Evolutionary conservation across 441 rosid species (phyloP).

Genomic region (Erodium moschatum): DNA sequence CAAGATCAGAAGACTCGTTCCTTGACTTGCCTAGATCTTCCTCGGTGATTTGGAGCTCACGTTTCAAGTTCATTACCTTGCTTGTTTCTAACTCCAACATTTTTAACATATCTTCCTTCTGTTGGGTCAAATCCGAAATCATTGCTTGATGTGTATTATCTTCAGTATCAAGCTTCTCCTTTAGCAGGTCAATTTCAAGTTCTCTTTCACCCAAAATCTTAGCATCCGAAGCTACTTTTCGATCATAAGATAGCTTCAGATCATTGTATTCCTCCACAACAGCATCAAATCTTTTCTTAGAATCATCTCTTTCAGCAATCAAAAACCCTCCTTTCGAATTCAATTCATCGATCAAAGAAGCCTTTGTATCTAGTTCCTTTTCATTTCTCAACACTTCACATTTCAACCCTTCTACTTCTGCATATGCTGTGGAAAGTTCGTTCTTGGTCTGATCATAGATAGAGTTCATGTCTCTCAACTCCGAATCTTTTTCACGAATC

Average conservation of each 20-base stretch:
- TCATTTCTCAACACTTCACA: constrained; percentile 33
- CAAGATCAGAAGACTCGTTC: constrained; percentile 49
- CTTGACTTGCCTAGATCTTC: constrained; percentile 43
- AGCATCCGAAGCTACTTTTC: constrained; percentile 43
- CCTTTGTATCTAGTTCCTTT: constrained; percentile 45
- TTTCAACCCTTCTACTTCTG: constrained; percentile 40
- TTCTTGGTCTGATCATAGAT: constrained; percentile 35
- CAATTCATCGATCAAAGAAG: constrained; percentile 39
- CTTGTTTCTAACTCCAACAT: constrained; percentile 40
- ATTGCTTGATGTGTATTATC: constrained; percentile 30
- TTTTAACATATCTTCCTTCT: constrained; percentile 46
- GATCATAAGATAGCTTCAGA: constrained; percentile 50
- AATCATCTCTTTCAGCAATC: constrained; percentile 44
- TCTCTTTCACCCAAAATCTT: constrained; percentile 42
- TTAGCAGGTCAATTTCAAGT: constrained; percentile 40
- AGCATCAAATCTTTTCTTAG: constrained; percentile 36
- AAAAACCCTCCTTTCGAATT: constrained; percentile 41
- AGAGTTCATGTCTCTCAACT: constrained; percentile 41
- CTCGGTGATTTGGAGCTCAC: constrained; percentile 44
- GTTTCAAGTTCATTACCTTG: constrained; percentile 36
- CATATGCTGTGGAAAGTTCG: constrained; percentile 40
- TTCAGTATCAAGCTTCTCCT: constrained; percentile 43
- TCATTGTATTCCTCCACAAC: constrained; percentile 39
- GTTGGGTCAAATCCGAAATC: constrained; percentile 39
- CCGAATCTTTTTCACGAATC: constrained; percentile 45